Evolutionary conservation across 2,329 filamentous ascomycete species (phyloP), one percentile per base, ranked within the genome.

Genomic region (Boeremia lycopersici): DNA sequence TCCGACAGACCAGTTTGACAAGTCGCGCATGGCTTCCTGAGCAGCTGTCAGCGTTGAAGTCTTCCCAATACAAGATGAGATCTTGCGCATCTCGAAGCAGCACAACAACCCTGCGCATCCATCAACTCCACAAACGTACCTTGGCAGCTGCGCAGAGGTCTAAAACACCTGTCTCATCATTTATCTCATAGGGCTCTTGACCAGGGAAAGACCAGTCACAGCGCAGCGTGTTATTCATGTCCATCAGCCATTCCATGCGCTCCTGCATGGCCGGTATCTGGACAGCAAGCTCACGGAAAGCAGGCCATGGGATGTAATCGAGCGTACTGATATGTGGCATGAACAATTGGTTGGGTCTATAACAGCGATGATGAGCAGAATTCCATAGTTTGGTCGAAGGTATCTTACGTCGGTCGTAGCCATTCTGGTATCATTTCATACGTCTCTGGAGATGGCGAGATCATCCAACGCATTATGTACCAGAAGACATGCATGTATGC

Each of bases 401-500:
- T 23, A 3, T 39, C 61, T 50, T 60, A 64, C 45, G 65, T 68
- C 6, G 65, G 65, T 25, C 65, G 57, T 5, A 68, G 45, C 65
- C 63, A 68, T 25, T 67, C 62, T 23, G 65, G 65, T 13, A 68
- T 62, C 19, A 53, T 33, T 25, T 59, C 59, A 17, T 68, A 68
- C 2, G 65, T 67, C 39, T 67, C 57, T 5, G 59, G 59, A 1
- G 63, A 65, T 8, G 65, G 65, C 0, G 53, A 67, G 13, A 68
- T 62, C 63, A 68, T 67, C 65, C 65, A 68, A 29, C 65, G 54
- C 60, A 62, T 65, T 0, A 68, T 44, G 25, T 56, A 65, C 65
- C 65, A 68, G 43, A 61, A 62, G 0, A 61, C 11, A 31, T 68
- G 61, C 63, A 68, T 68, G 26, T 49, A 64, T 19, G 60, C 61